Base-by-base conservation (phyloP, 2,329 filamentous ascomycete species). In the Coniochaeta prunicola region DNA sequence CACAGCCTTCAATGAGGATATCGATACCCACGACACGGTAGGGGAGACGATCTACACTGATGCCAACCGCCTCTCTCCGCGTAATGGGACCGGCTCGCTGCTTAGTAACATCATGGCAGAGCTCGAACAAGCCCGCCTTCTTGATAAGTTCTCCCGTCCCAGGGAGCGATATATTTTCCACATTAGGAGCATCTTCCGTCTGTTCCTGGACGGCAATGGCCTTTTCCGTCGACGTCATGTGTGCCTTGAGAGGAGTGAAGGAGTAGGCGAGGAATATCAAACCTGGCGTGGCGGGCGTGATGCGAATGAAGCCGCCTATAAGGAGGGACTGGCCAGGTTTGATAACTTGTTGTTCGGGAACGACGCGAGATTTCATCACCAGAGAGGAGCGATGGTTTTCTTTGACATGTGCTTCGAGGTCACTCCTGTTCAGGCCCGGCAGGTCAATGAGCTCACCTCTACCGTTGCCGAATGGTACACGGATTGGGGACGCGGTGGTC, bases 401-500 rank as follows among this genome's bases (percentile, higher is more conserved):
- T 42, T 81, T 76, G 54, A 97, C 88, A 68, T 89, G 86, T 0
- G 83, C 74, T 54, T 91, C 87, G 7, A 97, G 77, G 17, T 86
- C 82, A 28, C 85, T 87, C 53, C 94, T 86, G 9, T 87, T 83
- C 34, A 99, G 77, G 0, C 94, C 94, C 0, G 94, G 94, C 15
- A 99, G 80, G 70, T 99, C 94, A 66, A 99, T 91, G 34, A 99
- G 80, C 71, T 99, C 96, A 59, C 94, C 94, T 67, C 85, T 89
- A 26, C 90, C 89, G 60, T 85, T 85, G 53, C 92, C 92, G 69
- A 94, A 99, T 0, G 92, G 91, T 19, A 97, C 85, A 30, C 94
- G 88, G 65, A 99, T 97, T 0, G 94, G 94, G 0, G 92, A 96
- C 1, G 92, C 94, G 1, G 94, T 99, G 0, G 94, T 99, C 10